phyloP scores from a whole-genome alignment of 306 rosid species.

The Phaseolus lunatus region DNA sequence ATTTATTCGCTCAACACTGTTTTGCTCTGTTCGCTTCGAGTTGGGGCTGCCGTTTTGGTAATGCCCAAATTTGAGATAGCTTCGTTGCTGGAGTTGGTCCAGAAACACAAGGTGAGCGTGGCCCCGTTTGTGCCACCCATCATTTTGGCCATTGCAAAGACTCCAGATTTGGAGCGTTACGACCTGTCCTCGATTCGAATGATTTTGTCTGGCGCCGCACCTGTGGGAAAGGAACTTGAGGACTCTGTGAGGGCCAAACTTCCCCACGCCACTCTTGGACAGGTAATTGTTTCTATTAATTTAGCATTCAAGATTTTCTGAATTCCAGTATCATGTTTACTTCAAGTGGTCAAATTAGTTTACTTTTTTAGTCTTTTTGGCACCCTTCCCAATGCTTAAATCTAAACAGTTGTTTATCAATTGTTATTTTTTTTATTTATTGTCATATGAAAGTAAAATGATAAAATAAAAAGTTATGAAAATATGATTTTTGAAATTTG shows the following conservation, averaged over 20 bases:
- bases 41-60: constrained; percentile 67
- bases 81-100: constrained; percentile 50
- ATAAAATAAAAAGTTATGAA: too few species aligned
- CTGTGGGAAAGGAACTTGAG: constrained; percentile 82
- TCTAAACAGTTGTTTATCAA: too few species aligned
- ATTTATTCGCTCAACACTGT: constrained; percentile 67
- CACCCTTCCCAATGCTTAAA: too few species aligned
- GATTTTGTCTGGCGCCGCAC: constrained; percentile 76
- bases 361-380: too few species aligned
- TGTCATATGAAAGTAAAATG: too few species aligned
- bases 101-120: constrained; percentile 57
- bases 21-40: constrained; percentile 69
- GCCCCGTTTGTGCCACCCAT: constrained; percentile 83
- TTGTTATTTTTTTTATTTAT: too few species aligned
- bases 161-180: constrained; percentile 44
- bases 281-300: constrained; percentile 45
- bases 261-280: constrained; percentile 71
- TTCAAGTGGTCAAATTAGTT: too few species aligned
- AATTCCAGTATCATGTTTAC: too few species aligned
- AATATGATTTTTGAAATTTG: too few species aligned
- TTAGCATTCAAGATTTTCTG: too few species aligned
- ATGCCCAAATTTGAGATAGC: constrained; percentile 67
- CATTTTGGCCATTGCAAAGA: constrained; percentile 62
- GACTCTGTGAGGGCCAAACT: constrained; percentile 65
- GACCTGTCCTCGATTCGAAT: constrained; percentile 73